Evolutionary conservation across 352 stramenopile species (phyloP).

Genomic region (Phytophthora citricola): DNA sequence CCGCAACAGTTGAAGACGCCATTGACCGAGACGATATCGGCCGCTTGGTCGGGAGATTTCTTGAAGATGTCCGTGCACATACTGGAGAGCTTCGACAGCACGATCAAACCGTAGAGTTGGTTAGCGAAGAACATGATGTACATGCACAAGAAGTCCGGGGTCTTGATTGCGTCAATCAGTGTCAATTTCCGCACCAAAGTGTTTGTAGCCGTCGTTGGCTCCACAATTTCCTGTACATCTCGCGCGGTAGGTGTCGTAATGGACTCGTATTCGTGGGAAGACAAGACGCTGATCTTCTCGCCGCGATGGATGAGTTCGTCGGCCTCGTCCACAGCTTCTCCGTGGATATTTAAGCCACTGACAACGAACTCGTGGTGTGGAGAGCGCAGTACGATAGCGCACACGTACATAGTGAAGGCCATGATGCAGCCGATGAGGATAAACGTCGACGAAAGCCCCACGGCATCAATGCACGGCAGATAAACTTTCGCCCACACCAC

Average conservation of each 20-base stretch:
- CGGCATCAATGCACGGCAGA: slow-evolving; percentile 47
- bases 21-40: slow-evolving; percentile 59
- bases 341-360: slow-evolving; percentile 63
- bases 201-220: slow-evolving; percentile 35
- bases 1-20: slow-evolving; percentile 64
- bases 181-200: slow-evolving; percentile 53
- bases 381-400: slow-evolving; percentile 48
- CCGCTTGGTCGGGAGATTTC: slow-evolving; percentile 33
- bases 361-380: slow-evolving; percentile 60
- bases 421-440: slow-evolving; percentile 51
- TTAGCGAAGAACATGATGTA: slow-evolving; percentile 73
- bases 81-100: slow-evolving; percentile 63
- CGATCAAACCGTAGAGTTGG: slow-evolving; percentile 65
- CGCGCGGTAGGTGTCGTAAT: slow-evolving; percentile 41
- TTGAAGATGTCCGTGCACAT: slow-evolving; percentile 61
- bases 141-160: slow-evolving; percentile 64
- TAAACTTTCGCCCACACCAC: slow-evolving; percentile 72
- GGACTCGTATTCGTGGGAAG: slow-evolving; percentile 48
- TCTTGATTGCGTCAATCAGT: slow-evolving; percentile 61
- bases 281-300: slow-evolving; percentile 49
- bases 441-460: slow-evolving; percentile 58
- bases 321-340: slow-evolving; percentile 43
- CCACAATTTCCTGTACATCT: slow-evolving; percentile 41
- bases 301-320: slow-evolving; percentile 36
- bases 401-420: slow-evolving; percentile 46